A percentile compares a stretch with the other conserved stretches of the same genome.
These are phyloP conservation scores for Penicillium sp. DNA, from an alignment of 2,329 filamentous ascomycete genomes.

Conservation along the genomic window DNA sequence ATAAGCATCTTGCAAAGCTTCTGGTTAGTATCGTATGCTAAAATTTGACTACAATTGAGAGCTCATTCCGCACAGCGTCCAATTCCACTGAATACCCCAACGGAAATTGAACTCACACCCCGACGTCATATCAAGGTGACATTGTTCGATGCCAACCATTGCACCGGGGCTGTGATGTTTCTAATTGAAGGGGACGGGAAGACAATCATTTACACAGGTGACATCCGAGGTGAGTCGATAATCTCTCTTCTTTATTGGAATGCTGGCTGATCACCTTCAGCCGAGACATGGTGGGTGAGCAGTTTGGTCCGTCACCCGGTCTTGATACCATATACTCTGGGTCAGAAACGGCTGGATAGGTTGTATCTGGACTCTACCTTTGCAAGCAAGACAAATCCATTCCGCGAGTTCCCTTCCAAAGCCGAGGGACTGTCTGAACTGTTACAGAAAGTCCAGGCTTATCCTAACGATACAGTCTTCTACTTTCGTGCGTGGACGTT, in stretches of 20 bases:
- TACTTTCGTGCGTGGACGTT: slow-evolving; percentile 90
- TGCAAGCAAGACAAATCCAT: slow-evolving; percentile 52
- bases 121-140: slow-evolving; percentile 73
- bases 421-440: slow-evolving; percentile 75
- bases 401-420: slow-evolving; percentile 61
- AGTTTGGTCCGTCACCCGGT: slow-evolving; percentile 68
- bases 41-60: background rate
- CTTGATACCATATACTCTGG: slow-evolving; percentile 70
- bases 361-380: slow-evolving; percentile 92
- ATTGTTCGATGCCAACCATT: slow-evolving; percentile 88
- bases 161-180: slow-evolving; percentile 88
- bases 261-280: slow-evolving; percentile 25
- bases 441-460: slow-evolving; percentile 64
- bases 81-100: slow-evolving; percentile 78
- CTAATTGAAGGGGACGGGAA: slow-evolving; percentile 72
- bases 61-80: slow-evolving; percentile 57
- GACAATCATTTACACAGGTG: slow-evolving; percentile 83
- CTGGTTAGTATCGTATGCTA: slow-evolving; percentile 49
- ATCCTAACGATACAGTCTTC: slow-evolving; percentile 73
- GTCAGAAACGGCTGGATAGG: slow-evolving; percentile 68
- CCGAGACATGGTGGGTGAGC: slow-evolving; percentile 84
- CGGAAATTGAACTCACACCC: slow-evolving; percentile 69
- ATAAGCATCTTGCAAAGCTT: slow-evolving; percentile 70
- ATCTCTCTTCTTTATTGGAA: background rate
- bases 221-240: slow-evolving; percentile 61